phyloP scores from a whole-genome alignment of 176 grass and related monocot genomes.

The Aegilops bicornis region DNA sequence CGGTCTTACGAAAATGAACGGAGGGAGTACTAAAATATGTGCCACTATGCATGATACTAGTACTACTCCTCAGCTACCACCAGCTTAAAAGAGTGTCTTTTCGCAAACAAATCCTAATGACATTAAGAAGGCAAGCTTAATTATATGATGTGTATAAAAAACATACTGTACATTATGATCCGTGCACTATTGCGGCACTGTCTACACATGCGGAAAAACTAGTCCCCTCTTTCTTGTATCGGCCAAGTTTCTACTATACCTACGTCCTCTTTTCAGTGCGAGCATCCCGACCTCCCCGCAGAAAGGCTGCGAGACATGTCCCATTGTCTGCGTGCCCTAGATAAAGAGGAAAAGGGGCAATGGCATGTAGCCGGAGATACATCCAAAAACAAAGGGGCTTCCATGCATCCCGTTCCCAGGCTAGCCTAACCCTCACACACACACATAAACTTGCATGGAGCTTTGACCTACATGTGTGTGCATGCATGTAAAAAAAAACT shows the following conservation, averaged over 20 bases:
- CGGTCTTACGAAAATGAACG: too few species aligned
- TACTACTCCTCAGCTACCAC: too few species aligned
- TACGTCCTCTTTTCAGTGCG: conserved; percentile 11
- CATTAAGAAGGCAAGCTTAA: too few species aligned
- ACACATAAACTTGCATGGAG: not conserved
- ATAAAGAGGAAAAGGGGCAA: conserved; percentile 17
- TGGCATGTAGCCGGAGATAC: not conserved
- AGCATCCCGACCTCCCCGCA: conserved; percentile 5
- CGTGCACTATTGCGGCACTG: not conserved
- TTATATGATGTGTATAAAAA: too few species aligned
- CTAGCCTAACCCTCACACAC: not conserved
- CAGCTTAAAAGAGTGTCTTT: too few species aligned
- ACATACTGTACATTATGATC: too few species aligned
- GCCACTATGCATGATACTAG: too few species aligned
- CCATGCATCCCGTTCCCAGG: not conserved
- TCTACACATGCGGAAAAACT: not conserved
- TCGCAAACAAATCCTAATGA: too few species aligned
- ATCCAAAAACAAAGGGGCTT: conserved; percentile 21
- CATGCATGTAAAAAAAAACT: conserved; percentile 4
- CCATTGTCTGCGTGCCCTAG: conserved; percentile 31
- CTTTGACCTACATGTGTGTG: conserved; percentile 15
- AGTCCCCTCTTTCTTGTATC: not conserved
- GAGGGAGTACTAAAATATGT: too few species aligned
- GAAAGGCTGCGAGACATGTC: conserved; percentile 24
- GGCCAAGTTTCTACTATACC: conserved; percentile 6